Percentiles rank a stretch among this genome's conserved stretches.
These are phyloP conservation scores for Citrus unshiu DNA, from an alignment of 345 rosid species.

Conservation along the genomic window DNA sequence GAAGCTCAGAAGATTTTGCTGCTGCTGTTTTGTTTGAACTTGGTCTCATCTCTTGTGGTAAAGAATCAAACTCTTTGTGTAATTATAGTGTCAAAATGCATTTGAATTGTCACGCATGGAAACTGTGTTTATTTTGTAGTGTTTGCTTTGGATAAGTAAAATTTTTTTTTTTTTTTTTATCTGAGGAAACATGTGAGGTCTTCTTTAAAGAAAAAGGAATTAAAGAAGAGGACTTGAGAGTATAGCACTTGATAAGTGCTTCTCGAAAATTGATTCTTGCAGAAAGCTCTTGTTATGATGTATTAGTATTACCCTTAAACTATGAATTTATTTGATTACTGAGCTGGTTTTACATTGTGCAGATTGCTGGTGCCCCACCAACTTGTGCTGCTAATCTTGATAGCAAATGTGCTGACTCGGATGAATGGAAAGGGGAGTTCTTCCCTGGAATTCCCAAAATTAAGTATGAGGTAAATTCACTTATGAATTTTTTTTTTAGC, in stretches of 20 bases:
- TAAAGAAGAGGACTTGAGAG: not conserved
- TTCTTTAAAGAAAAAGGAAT: not conserved
- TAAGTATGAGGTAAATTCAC: slow-evolving; percentile 67
- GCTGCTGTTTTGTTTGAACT: slow-evolving; percentile 33
- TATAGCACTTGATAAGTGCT: not conserved
- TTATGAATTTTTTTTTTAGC: not conserved
- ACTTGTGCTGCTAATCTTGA: slow-evolving; percentile 79
- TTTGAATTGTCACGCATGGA: not conserved
- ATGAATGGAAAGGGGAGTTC: slow-evolving; percentile 89
- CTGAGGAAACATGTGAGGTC: not conserved
- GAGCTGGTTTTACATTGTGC: slow-evolving; percentile 18
- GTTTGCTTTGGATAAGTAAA: not conserved
- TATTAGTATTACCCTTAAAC: not conserved
- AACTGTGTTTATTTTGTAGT: not conserved
- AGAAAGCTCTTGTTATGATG: not conserved
- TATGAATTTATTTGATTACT: not conserved
- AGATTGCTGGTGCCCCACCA: slow-evolving; percentile 51
- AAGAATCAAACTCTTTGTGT: not conserved
- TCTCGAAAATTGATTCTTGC: not conserved
- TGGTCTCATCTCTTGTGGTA: slow-evolving; percentile 38
- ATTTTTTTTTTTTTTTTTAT: too few relatives aligned
- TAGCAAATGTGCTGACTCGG: slow-evolving; percentile 48
- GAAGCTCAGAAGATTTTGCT: slow-evolving; percentile 26
- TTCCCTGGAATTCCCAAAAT: slow-evolving; percentile 76
- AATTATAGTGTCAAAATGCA: not conserved